phyloP scores from a whole-genome alignment of 805 yeast genomes.

The Candida railenensis region DNA sequence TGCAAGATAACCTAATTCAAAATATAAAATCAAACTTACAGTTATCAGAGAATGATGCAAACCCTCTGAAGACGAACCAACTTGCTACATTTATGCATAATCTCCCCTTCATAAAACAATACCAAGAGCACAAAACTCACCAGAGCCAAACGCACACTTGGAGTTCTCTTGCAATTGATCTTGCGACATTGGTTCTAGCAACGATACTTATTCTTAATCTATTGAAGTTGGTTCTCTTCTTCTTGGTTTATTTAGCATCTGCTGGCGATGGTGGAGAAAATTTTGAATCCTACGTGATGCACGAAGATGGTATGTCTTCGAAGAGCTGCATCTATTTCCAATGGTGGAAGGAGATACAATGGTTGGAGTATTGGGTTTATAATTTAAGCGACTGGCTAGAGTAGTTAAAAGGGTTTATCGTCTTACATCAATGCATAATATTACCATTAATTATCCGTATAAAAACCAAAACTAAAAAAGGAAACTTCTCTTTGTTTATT shows the following conservation, averaged over 20 bases:
- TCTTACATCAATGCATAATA: background rate
- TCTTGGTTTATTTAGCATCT: slow-evolving; percentile 9
- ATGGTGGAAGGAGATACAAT: slow-evolving; percentile 33
- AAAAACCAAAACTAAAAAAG: background rate
- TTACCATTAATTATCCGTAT: slow-evolving; percentile 2
- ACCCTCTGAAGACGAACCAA: background rate
- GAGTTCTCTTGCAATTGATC: slow-evolving; percentile 19
- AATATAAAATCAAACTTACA: slow-evolving; percentile 12
- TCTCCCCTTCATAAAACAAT: slow-evolving; percentile 32
- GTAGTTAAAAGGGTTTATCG: background rate
- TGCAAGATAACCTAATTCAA: slow-evolving; percentile 21
- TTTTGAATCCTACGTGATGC: slow-evolving; percentile 6
- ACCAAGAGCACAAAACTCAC: slow-evolving; percentile 18
- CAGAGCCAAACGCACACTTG: slow-evolving; percentile 22
- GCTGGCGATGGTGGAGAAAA: background rate
- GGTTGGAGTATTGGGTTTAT: slow-evolving; percentile 29
- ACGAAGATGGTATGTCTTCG: slow-evolving; percentile 9
- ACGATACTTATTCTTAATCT: slow-evolving; percentile 18
- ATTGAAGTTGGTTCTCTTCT: slow-evolving; percentile 14
- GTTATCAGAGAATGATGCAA: slow-evolving; percentile 8
- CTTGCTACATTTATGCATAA: slow-evolving; percentile 18
- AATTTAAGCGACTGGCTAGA: slow-evolving; percentile 15
- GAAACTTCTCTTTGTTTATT: slow-evolving; percentile 1
- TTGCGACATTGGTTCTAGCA: slow-evolving; percentile 20
- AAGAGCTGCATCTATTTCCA: slow-evolving; percentile 11